These are phyloP conservation scores for Phytophthora ramorum DNA, from an alignment of 352 stramenopile species.

Conservation along the genomic window DNA sequence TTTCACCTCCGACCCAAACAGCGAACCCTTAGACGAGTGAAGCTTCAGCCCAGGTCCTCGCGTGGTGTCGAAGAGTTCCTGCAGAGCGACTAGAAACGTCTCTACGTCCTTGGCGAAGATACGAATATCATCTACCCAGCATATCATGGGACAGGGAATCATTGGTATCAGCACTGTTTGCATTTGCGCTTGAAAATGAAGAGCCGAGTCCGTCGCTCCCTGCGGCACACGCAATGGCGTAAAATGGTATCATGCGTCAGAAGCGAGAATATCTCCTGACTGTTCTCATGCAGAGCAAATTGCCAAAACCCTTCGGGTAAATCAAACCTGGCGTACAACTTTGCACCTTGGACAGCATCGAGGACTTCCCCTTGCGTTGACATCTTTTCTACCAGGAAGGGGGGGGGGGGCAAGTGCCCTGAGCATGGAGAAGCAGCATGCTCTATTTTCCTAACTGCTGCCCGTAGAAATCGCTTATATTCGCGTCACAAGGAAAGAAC, in stretches of 20 bases:
- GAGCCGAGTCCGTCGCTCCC: constrained; percentile 5
- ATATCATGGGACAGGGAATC: constrained; percentile 13
- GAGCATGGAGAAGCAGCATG: no score
- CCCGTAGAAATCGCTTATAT: no score
- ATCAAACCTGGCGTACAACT: constrained; percentile 23
- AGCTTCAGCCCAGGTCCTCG: constrained; percentile 20
- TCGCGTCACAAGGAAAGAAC: no score
- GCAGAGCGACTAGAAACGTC: constrained; percentile 7
- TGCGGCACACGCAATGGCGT: constrained; percentile 13
- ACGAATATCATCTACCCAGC: constrained; percentile 36
- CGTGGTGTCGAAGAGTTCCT: constrained; percentile 25
- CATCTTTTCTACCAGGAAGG: constrained; percentile 5
- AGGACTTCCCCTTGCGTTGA: constrained; percentile 13
- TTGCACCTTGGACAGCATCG: constrained; percentile 5
- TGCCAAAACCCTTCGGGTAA: constrained; percentile 38
- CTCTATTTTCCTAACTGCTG: no score
- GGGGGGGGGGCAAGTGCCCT: no score
- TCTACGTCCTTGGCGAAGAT: constrained; percentile 14
- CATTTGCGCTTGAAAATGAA: constrained; percentile 17
- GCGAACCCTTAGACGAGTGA: constrained; percentile 13
- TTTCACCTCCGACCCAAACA: constrained; percentile 17
- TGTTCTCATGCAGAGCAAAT: constrained; percentile 22
- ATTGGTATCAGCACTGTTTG: constrained; percentile 8
- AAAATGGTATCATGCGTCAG: constrained; percentile 26
- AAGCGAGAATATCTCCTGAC: constrained; percentile 27